These are phyloP conservation scores for Anethum foeniculum DNA, from an alignment of 140 eudicot genomes.

Conservation along the genomic window DNA sequence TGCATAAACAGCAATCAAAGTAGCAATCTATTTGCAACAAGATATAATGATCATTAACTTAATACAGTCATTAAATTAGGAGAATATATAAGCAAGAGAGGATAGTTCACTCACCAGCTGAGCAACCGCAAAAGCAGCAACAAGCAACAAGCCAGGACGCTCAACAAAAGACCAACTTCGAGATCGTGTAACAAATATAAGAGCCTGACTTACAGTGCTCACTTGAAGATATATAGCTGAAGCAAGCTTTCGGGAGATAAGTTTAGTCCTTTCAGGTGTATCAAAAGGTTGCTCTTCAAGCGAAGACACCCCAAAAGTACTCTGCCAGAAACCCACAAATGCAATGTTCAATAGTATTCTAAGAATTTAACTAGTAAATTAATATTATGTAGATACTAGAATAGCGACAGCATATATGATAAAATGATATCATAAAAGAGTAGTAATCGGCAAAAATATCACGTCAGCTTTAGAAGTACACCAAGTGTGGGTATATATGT, in stretches of 20 bases:
- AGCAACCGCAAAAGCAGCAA: slow-evolving; percentile 69
- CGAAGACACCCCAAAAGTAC: slow-evolving; percentile 74
- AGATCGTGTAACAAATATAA: slow-evolving; percentile 91
- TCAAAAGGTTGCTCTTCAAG: slow-evolving; percentile 81
- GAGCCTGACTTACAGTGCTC: slow-evolving; percentile 95
- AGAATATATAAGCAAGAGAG: not conserved
- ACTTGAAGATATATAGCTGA: slow-evolving; percentile 98
- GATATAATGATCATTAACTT: not conserved
- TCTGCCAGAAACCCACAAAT: not conserved
- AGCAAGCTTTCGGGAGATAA: slow-evolving; percentile 72
- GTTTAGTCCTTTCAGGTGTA: slow-evolving; percentile 11
- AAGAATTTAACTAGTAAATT: not conserved
- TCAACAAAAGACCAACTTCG: slow-evolving; percentile 94
- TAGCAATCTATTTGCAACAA: slow-evolving; percentile 64
- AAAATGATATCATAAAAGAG: not conserved
- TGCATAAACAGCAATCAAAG: slow-evolving; percentile 89
- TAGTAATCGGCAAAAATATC: not conserved
- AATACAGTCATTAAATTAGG: not conserved
- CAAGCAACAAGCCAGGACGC: slow-evolving; percentile 87
- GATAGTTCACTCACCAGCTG: slow-evolving; percentile 57
- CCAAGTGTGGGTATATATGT: not conserved
- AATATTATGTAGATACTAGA: not conserved
- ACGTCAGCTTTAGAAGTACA: not conserved
- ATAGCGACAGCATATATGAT: not conserved
- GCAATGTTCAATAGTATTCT: not conserved